Evolutionary conservation across 2,329 filamentous ascomycete genomes (phyloP).

Genomic region (Talaromyces sp.): DNA sequence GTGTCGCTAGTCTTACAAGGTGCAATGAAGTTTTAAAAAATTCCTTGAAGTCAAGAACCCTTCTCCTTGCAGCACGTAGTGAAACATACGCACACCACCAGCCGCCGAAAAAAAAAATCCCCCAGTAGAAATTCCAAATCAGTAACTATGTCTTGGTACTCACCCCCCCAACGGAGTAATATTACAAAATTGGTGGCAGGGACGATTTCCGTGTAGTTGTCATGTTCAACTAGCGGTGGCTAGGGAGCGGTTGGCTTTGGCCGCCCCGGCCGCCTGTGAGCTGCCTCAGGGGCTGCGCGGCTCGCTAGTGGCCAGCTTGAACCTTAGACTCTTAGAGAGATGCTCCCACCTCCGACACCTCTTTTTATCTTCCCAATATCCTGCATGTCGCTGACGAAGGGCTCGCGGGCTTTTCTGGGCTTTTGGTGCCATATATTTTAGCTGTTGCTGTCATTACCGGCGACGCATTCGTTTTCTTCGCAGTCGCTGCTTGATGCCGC

Average conservation of each 20-base stretch:
- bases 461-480: slow-evolving; percentile 10
- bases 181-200: neutral
- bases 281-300: slow-evolving; percentile 24
- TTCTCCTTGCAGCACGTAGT: neutral
- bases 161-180: neutral
- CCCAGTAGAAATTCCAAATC: neutral
- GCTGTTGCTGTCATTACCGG: slow-evolving; percentile 5
- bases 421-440: slow-evolving; percentile 5
- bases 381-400: neutral
- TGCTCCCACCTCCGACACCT: neutral
- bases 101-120: neutral
- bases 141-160: too few relatives aligned
- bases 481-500: slow-evolving; percentile 22
- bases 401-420: slow-evolving; percentile 5
- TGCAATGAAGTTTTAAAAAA: neutral
- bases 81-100: neutral
- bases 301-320: slow-evolving; percentile 25
- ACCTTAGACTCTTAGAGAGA: slow-evolving; percentile 12
- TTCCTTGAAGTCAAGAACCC: neutral
- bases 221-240: neutral
- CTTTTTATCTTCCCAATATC: neutral
- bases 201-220: neutral
- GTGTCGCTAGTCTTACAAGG: neutral
- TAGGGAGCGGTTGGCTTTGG: neutral
- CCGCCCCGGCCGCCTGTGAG: neutral